Evolutionary conservation across 176 grass and related monocot species (phyloP), one percentile per base, ranked within the genome.

Genomic region (Secale cereale): DNA sequence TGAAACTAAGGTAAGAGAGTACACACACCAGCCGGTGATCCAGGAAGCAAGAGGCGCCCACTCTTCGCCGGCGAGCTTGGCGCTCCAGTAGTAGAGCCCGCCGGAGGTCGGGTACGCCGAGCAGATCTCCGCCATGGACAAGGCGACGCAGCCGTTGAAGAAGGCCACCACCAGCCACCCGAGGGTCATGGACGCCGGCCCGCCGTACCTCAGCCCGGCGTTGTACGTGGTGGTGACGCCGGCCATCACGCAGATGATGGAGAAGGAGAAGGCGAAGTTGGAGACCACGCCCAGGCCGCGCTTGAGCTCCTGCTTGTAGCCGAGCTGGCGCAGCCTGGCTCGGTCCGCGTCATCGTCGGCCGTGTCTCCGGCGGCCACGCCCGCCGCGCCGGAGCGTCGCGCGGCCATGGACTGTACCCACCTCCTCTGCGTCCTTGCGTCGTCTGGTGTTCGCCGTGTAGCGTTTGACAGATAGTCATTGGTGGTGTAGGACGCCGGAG

Each of bases 101-200:
- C 91, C 95, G 3, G 92, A 93, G 27, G 95, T 97, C n/a, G 95
- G 95, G 87, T 88, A 97, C 0, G 92, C 88, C 0, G 95, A 94
- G 91, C 95, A 97, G 52, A 97, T 93, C 88, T 97, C 95, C 0
- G 90, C 92, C 95, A 94, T 97, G 48, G 95, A 92, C 72, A 97
- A 31, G 0, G 90, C 95, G 1, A 97, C 61, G 20, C 86, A 89
- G 29, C 54, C 69, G 37, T 90, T 93, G 76, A 98, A 86, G 28
- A 91, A 71, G 3, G 79, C 72, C 2, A 92, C 90, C 0, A 78
- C 72, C 32, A 92, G 43, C 90, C 90, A 92, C 3, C 90, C 90
- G 11, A 89, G 61, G 56, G 90, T 89, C 85, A 87, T 87, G 12
- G 90, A 92, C 73, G 31, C 86, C 59, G 90, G 90, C 12, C 90